These are phyloP conservation scores for Picochlorum sp. DNA, from an alignment of 139 green algal species.

Conservation along the genomic window DNA sequence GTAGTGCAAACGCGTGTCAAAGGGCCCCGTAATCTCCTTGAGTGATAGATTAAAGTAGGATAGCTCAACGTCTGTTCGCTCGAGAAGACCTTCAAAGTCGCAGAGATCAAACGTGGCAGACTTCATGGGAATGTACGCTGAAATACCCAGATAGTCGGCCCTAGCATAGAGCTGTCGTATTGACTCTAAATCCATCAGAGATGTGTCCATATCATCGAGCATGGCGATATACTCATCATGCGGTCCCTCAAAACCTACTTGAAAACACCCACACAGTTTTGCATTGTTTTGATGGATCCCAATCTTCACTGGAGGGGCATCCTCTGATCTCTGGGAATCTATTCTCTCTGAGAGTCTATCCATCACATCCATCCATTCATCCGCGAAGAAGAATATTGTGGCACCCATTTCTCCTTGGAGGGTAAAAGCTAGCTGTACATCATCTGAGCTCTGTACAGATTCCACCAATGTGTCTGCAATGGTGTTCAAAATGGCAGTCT, in stretches of 20 bases:
- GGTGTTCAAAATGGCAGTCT: conserved; percentile 32
- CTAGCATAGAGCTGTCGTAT: conserved; percentile 17
- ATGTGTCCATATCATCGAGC: conserved; percentile 4
- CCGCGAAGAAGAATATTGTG: conserved; percentile 22
- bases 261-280: conserved; percentile 31
- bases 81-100: conserved; percentile 19
- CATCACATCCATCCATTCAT: not conserved
- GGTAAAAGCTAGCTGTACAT: conserved; percentile 9
- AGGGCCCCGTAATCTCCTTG: conserved; percentile 3
- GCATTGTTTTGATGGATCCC: conserved; percentile 29
- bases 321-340: not conserved
- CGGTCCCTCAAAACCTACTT: conserved; percentile 16
- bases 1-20: conserved; percentile 28
- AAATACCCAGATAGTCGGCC: conserved; percentile 39
- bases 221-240: conserved; percentile 11
- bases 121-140: conserved; percentile 31
- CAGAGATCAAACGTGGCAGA: conserved; percentile 18
- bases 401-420: conserved; percentile 14
- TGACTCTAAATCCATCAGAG: not conserved
- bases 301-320: conserved; percentile 7
- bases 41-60: conserved; percentile 15
- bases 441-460: not conserved
- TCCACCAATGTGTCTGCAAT: conserved; percentile 23
- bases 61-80: conserved; percentile 15
- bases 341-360: not conserved